Evolutionary conservation across 192 early-diverging fungal genomes (phyloP).

Genomic region (Cladochytrium replicatum): DNA sequence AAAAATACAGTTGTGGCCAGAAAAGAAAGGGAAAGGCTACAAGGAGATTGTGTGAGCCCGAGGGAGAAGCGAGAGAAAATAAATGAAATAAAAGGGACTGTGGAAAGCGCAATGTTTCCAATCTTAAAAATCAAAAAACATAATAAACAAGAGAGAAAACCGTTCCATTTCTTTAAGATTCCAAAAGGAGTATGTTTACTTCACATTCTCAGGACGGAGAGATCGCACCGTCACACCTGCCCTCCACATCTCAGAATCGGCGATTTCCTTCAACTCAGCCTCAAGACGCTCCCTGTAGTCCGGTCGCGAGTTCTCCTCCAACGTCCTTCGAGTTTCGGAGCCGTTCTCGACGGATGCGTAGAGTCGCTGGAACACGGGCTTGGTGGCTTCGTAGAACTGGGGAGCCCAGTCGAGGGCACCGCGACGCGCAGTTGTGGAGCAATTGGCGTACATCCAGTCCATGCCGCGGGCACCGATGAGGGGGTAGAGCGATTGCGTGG

Average conservation of each 20-base stretch:
- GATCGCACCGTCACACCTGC: constrained; percentile 77
- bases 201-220: constrained; percentile 80
- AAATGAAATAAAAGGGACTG: too few species aligned
- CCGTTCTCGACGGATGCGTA: constrained; percentile 83
- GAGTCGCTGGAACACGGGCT: constrained; percentile 79
- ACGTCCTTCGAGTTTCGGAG: constrained; percentile 70
- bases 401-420: constrained; percentile 97
- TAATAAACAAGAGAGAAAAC: too few species aligned
- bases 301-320: constrained; percentile 78
- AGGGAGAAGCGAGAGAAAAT: too few species aligned
- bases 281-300: constrained; percentile 92
- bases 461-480: constrained; percentile 81
- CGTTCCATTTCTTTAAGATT: too few species aligned
- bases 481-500: constrained; percentile 94
- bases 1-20: too few species aligned
- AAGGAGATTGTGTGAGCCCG: too few species aligned
- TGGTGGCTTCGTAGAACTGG: constrained; percentile 81
- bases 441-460: constrained; percentile 98
- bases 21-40: too few species aligned
- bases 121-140: too few species aligned
- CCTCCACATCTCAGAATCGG: constrained; percentile 87
- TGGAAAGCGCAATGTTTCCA: too few species aligned
- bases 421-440: constrained; percentile 91
- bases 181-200: constrained; percentile 10
- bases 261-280: constrained; percentile 81